Conservation (phyloP, 2,329 filamentous ascomycete species). For the Pseudogymnoascus pannorum region DNA sequence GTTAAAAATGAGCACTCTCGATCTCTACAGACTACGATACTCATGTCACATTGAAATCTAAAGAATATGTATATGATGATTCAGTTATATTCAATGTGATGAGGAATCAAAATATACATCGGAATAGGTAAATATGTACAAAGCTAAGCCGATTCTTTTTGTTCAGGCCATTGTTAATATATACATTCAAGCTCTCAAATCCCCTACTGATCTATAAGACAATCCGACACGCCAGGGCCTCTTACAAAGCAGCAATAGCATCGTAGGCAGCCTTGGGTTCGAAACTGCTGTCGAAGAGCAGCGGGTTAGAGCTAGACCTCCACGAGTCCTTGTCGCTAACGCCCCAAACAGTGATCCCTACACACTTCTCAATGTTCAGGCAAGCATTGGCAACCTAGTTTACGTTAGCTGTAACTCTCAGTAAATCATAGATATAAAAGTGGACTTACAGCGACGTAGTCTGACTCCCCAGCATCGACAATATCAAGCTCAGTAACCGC, state of each 20-base stretch:
- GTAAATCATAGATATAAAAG: background rate
- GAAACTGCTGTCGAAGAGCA: conserved; percentile 47
- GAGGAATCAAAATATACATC: background rate
- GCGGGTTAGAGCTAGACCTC: conserved; percentile 40
- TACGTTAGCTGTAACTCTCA: background rate
- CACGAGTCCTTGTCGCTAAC: conserved; percentile 47
- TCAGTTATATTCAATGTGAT: background rate
- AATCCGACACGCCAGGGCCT: background rate
- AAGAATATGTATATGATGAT: background rate
- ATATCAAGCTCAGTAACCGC: conserved; percentile 66
- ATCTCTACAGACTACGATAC: background rate
- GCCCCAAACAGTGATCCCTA: conserved; percentile 30
- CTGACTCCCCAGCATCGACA: conserved; percentile 38
- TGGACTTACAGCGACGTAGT: conserved; percentile 19
- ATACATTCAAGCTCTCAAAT: background rate
- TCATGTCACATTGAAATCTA: background rate
- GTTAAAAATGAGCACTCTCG: background rate
- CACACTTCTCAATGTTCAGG: conserved; percentile 25
- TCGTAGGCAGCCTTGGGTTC: conserved; percentile 44
- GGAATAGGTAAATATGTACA: conserved; percentile 2
- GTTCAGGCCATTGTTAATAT: background rate
- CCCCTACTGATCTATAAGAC: background rate
- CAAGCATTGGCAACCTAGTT: conserved; percentile 25
- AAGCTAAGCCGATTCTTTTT: background rate
- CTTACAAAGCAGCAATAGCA: conserved; percentile 21